A percentile compares a stretch with the other conserved stretches of the same genome.
Conservation (phyloP, 495 filamentous ascomycete genomes). For the Daldinia caldariorum region DNA sequence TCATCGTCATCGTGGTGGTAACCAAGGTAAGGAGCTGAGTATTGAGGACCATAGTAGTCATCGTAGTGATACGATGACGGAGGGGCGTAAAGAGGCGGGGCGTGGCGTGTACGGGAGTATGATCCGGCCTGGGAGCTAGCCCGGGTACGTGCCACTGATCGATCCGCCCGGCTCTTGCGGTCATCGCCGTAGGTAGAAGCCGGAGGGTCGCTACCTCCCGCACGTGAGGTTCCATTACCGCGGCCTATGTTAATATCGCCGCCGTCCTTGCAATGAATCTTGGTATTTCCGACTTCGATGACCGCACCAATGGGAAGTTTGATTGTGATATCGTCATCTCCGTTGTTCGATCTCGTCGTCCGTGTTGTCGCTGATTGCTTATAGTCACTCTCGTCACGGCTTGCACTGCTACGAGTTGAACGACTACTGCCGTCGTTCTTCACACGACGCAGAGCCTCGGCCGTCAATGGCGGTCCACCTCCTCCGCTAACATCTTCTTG, state of each 20-base stretch:
- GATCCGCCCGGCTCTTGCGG: slow-evolving; percentile 55
- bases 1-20: slow-evolving; percentile 22
- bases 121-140: slow-evolving; percentile 56
- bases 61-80: slow-evolving; percentile 28
- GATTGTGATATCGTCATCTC: slow-evolving; percentile 64
- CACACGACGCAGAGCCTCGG: slow-evolving; percentile 59
- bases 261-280: slow-evolving; percentile 63
- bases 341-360: slow-evolving; percentile 58
- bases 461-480: slow-evolving; percentile 57
- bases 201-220: slow-evolving; percentile 52
- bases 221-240: slow-evolving; percentile 38
- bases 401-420: slow-evolving; percentile 62
- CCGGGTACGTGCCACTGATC: slow-evolving; percentile 50
- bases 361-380: slow-evolving; percentile 63
- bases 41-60: slow-evolving; percentile 34
- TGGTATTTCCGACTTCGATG: slow-evolving; percentile 59
- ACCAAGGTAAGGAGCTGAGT: slow-evolving; percentile 13
- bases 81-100: slow-evolving; percentile 37
- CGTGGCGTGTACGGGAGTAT: slow-evolving; percentile 49
- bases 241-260: slow-evolving; percentile 63
- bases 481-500: slow-evolving; percentile 61
- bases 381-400: slow-evolving; percentile 67
- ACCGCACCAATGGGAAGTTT: slow-evolving; percentile 59
- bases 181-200: slow-evolving; percentile 57
- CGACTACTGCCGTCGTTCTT: slow-evolving; percentile 60